Conservation (phyloP, 257 asterid genomes). For the Anisodus tanguticus region DNA sequence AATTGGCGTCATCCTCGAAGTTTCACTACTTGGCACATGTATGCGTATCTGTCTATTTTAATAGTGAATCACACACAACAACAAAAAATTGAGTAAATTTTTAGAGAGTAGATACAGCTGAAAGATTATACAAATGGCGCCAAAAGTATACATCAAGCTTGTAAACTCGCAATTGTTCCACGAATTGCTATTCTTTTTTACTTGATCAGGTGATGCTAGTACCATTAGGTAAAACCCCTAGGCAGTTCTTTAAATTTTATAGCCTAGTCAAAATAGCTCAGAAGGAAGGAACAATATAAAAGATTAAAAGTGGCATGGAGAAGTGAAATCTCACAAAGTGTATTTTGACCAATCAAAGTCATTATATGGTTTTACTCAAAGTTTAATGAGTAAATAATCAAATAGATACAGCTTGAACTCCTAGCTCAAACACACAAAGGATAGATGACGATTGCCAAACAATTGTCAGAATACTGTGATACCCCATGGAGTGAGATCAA, state of each 20-base stretch:
- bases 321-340: not conserved
- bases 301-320: not conserved
- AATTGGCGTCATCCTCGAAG: not conserved
- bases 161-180: not conserved
- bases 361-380: not conserved
- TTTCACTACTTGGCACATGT: not conserved
- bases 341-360: slow-evolving; percentile 4
- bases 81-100: not conserved
- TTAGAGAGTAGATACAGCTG: not conserved
- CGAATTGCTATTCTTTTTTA: not conserved
- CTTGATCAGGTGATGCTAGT: not conserved
- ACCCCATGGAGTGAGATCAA: not conserved
- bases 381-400: slow-evolving; percentile 2
- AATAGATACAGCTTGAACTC: not conserved
- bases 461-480: not conserved
- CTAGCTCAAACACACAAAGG: not conserved
- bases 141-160: not conserved
- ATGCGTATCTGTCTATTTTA: not conserved
- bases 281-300: not conserved
- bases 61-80: not conserved
- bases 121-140: not conserved
- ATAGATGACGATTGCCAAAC: not conserved
- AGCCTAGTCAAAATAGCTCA: slow-evolving; percentile 22
- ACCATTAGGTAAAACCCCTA: not conserved
- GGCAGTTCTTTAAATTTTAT: not conserved